phyloP scores from a whole-genome alignment of 345 rosid genomes.

The Eucalyptus rudis region DNA sequence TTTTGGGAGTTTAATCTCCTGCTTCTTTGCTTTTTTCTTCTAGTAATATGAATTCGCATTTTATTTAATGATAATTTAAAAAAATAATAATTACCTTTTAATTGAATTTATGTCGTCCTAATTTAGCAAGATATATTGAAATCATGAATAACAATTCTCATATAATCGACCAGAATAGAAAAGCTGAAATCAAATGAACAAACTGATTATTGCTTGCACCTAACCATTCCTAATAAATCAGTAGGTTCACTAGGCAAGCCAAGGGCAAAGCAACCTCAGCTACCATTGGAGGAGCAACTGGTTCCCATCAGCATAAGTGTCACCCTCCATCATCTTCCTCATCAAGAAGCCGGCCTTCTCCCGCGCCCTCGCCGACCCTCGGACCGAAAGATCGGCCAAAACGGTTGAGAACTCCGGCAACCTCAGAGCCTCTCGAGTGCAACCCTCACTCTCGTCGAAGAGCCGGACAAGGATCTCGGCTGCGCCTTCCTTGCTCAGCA shows the following conservation, averaged over 20 bases:
- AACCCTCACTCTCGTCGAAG: constrained; percentile 45
- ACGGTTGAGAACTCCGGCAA: constrained; percentile 17
- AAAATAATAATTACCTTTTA: background rate
- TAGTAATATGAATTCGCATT: background rate
- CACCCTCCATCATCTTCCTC: constrained; percentile 32
- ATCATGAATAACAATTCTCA: background rate
- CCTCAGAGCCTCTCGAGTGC: constrained; percentile 25
- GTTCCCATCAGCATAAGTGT: background rate
- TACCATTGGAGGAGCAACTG: background rate
- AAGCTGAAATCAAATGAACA: background rate
- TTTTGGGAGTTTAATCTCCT: background rate
- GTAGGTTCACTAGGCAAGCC: background rate
- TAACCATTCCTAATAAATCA: background rate
- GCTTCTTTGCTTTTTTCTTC: background rate
- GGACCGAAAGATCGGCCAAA: constrained; percentile 39
- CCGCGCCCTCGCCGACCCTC: constrained; percentile 37
- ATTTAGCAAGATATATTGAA: background rate
- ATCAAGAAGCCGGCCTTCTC: constrained; percentile 29
- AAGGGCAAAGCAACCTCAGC: background rate
- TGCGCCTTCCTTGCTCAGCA: constrained; percentile 56
- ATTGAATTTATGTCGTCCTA: background rate
- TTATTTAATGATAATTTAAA: background rate
- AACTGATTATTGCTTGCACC: background rate
- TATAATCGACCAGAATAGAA: background rate
- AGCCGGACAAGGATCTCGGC: constrained; percentile 34